phyloP scores from a whole-genome alignment of 2,329 filamentous ascomycete genomes.

The Alternaria alternata region DNA sequence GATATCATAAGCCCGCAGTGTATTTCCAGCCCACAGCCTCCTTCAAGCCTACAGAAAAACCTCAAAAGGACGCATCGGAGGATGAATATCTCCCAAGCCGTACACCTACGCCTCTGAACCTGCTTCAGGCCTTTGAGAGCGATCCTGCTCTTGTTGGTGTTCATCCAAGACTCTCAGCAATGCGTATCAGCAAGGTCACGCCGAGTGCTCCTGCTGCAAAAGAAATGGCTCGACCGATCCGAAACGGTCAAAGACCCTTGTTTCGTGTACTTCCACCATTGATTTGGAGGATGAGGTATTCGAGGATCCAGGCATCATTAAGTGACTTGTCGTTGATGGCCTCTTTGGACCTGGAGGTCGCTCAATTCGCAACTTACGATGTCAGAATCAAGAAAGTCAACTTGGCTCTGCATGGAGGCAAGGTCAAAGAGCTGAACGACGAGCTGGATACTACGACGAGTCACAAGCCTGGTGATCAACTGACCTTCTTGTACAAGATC shows the following conservation, averaged over 20 bases:
- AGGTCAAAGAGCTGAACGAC: slow-evolving; percentile 60
- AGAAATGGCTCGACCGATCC: slow-evolving; percentile 69
- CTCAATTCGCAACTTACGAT: slow-evolving; percentile 72
- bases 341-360: slow-evolving; percentile 77
- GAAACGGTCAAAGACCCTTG: slow-evolving; percentile 68
- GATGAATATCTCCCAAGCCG: slow-evolving; percentile 75
- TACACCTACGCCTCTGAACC: slow-evolving; percentile 73
- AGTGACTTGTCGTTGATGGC: slow-evolving; percentile 66
- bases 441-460: slow-evolving; percentile 63
- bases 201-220: slow-evolving; percentile 68
- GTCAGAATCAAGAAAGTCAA: slow-evolving; percentile 68
- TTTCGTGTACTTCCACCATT: slow-evolving; percentile 73
- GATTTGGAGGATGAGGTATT: slow-evolving; percentile 77
- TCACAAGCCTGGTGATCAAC: slow-evolving; percentile 75
- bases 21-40: slow-evolving; percentile 67
- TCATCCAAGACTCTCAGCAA: slow-evolving; percentile 73
- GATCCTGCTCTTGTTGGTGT: slow-evolving; percentile 70
- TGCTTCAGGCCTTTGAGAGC: slow-evolving; percentile 75
- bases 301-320: slow-evolving; percentile 68
- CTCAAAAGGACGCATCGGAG: slow-evolving; percentile 53
- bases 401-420: slow-evolving; percentile 66
- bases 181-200: slow-evolving; percentile 76
- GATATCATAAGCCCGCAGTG: slow-evolving; percentile 71
- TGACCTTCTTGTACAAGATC: slow-evolving; percentile 77
- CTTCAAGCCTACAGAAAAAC: slow-evolving; percentile 62